A percentile compares a stretch with the other conserved stretches of the same genome.
These are phyloP conservation scores for Mortierella sp. DNA, from an alignment of 371 early-diverging fungal species.

Conservation along the genomic window DNA sequence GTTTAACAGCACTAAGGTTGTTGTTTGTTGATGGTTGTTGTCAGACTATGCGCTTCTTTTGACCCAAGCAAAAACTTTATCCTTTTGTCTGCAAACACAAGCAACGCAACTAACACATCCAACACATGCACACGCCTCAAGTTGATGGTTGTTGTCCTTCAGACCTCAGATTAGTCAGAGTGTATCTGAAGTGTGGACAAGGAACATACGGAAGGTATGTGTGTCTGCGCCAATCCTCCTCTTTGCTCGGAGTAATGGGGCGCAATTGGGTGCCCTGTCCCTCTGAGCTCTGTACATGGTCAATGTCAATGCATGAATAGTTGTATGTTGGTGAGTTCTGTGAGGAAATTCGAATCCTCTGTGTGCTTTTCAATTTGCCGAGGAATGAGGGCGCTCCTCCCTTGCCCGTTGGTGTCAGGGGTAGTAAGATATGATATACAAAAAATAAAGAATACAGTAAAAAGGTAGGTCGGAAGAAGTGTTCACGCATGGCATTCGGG, in stretches of 20 bases:
- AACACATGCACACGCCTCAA: background rate
- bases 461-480: background rate
- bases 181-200: background rate
- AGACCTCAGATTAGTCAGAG: background rate
- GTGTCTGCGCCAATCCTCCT: slow-evolving; percentile 12
- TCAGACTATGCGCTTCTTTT: background rate
- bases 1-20: background rate
- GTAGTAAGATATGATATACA: too few species aligned
- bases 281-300: background rate
- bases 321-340: too few species aligned
- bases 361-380: too few species aligned
- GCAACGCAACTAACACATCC: too few species aligned
- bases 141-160: background rate
- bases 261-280: background rate
- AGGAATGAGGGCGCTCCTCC: too few species aligned
- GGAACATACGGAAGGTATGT: slow-evolving; percentile 18
- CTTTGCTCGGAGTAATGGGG: background rate
- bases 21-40: background rate
- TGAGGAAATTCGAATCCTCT: too few species aligned
- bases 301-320: too few species aligned
- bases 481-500: background rate
- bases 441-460: background rate
- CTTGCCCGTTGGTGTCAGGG: too few species aligned
- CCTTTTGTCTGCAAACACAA: too few species aligned
- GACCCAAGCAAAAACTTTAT: background rate